Conservation (phyloP, 2,329 filamentous ascomycete genomes). For the Aspergillus uvarum region DNA sequence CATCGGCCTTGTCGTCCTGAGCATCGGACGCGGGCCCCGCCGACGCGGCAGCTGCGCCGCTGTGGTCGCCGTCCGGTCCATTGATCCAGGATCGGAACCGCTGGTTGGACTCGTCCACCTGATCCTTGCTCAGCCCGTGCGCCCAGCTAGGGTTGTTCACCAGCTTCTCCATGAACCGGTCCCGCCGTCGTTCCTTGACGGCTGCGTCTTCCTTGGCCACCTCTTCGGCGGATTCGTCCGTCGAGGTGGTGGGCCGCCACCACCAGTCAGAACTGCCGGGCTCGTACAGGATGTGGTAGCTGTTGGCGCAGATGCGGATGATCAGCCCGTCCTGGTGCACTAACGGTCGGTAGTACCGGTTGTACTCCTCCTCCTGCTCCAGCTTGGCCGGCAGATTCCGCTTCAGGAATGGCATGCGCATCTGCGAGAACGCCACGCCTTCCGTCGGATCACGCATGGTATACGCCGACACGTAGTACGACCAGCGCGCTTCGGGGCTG, state of each 20-base stretch:
- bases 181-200: constrained; percentile 44
- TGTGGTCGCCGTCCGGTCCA: constrained; percentile 26
- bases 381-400: constrained; percentile 67
- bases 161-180: constrained; percentile 54
- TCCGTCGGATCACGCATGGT: constrained; percentile 86
- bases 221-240: constrained; percentile 33
- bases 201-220: constrained; percentile 36
- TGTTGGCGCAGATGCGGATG: constrained; percentile 73
- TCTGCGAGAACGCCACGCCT: constrained; percentile 64
- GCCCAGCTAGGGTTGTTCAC: constrained; percentile 55
- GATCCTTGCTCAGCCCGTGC: constrained; percentile 49
- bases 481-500: constrained; percentile 68
- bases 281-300: constrained; percentile 76
- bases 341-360: constrained; percentile 55
- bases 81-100: constrained; percentile 50
- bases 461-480: constrained; percentile 92
- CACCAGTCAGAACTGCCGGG: constrained; percentile 70
- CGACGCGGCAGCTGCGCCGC: constrained; percentile 12
- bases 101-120: constrained; percentile 50
- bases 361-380: constrained; percentile 60
- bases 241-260: constrained; percentile 48
- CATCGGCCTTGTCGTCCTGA: constrained; percentile 27
- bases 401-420: constrained; percentile 68
- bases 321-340: constrained; percentile 67
- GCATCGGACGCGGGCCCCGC: constrained; percentile 18